These are phyloP conservation scores for Cyberlindnera samutprakarnensis DNA, from an alignment of 805 yeast species.

Conservation along the genomic window DNA sequence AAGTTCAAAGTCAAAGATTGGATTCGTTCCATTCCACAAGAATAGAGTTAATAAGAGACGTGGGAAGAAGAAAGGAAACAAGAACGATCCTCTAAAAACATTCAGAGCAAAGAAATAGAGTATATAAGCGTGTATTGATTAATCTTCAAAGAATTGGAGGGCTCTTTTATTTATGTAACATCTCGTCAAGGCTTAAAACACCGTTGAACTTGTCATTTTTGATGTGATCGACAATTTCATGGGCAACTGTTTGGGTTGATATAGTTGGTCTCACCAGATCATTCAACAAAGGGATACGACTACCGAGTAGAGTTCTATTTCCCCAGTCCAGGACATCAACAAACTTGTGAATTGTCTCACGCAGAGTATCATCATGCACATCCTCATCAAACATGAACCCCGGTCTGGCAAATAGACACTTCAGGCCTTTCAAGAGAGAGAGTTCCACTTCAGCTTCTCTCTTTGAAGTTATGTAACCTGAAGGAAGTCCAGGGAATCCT, in stretches of 20 bases:
- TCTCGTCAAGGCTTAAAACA: slow-evolving; percentile 49
- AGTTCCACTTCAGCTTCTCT: slow-evolving; percentile 67
- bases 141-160: slow-evolving; percentile 1
- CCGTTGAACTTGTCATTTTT: slow-evolving; percentile 46
- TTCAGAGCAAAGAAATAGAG: slow-evolving; percentile 28
- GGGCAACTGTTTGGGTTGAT: slow-evolving; percentile 64
- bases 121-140: neutral
- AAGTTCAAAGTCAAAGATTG: slow-evolving; percentile 43
- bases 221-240: slow-evolving; percentile 46
- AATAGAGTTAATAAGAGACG: slow-evolving; percentile 37
- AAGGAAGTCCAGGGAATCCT: slow-evolving; percentile 60
- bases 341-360: slow-evolving; percentile 35
- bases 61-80: slow-evolving; percentile 32
- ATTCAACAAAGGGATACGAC: slow-evolving; percentile 33
- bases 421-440: slow-evolving; percentile 35
- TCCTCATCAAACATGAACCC: slow-evolving; percentile 72
- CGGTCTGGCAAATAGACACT: slow-evolving; percentile 68
- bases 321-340: slow-evolving; percentile 37
- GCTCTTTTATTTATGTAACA: slow-evolving; percentile 18
- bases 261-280: slow-evolving; percentile 52
- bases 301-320: slow-evolving; percentile 33
- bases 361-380: slow-evolving; percentile 23
- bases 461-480: slow-evolving; percentile 67
- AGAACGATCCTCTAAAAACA: slow-evolving; percentile 59
- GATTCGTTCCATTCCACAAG: slow-evolving; percentile 69